Evolutionary conservation across 192 early-diverging fungal species (phyloP).

Genomic region (Neocallimastix lanati): DNA sequence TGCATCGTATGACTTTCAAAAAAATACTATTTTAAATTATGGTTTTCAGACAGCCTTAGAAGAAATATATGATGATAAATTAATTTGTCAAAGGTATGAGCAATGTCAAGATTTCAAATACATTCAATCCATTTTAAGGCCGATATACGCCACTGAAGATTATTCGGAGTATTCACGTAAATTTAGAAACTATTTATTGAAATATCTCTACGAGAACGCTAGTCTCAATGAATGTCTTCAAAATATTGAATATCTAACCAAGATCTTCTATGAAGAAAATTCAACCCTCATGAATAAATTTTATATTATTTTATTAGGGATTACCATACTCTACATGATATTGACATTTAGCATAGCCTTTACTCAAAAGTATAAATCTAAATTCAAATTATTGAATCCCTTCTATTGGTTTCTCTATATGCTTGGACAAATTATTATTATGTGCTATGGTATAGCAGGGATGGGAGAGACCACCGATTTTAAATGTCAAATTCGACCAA

Average conservation of each 20-base stretch:
- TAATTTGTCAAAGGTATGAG: neutral
- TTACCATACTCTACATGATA: neutral
- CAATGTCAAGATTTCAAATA: neutral
- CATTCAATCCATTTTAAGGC: neutral
- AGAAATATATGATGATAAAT: neutral
- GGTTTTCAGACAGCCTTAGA: neutral
- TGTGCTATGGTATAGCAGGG: neutral
- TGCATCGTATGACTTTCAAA: neutral
- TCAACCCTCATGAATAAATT: neutral
- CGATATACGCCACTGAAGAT: neutral
- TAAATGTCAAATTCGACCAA: neutral
- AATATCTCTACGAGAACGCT: neutral
- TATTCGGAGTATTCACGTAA: neutral
- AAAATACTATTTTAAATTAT: neutral
- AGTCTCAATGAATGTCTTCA: neutral
- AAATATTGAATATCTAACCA: neutral
- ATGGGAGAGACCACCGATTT: neutral
- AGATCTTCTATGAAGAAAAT: neutral
- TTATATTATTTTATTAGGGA: neutral
- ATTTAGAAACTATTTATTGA: neutral
- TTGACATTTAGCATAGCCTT: neutral
- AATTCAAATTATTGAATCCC: neutral
- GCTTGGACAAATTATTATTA: neutral
- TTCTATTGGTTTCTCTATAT: neutral
- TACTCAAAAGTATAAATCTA: neutral